A percentile compares a stretch with the other conserved stretches of the same genome.
phyloP scores from a whole-genome alignment of 768 basidiomycete genomes.

The Suillus occidentalis region DNA sequence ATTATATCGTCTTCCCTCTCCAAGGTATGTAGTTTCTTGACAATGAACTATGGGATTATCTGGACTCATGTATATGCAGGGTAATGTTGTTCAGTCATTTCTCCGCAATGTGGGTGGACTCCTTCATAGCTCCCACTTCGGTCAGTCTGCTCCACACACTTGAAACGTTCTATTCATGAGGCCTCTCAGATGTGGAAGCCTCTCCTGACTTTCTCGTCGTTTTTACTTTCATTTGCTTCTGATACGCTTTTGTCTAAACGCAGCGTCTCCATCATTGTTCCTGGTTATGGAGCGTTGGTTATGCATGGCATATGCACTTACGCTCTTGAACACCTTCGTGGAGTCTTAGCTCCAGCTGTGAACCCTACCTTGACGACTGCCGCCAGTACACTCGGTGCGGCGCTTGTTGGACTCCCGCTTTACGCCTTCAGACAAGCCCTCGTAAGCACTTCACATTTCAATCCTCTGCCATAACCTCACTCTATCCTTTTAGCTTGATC shows the following conservation, averaged over 20 bases:
- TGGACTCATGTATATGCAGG: conserved; percentile 36
- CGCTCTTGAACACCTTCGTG: conserved; percentile 62
- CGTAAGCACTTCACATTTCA: conserved; percentile 38
- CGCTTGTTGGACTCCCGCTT: conserved; percentile 60
- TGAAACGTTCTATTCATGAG: conserved; percentile 8
- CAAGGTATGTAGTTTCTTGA: conserved; percentile 49
- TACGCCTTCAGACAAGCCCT: conserved; percentile 60
- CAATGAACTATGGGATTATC: not conserved
- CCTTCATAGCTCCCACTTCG: conserved; percentile 47
- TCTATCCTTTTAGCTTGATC: conserved; percentile 42
- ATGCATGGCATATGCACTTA: conserved; percentile 60
- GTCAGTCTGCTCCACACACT: conserved; percentile 33
- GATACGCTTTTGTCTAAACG: conserved; percentile 48
- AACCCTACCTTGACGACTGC: conserved; percentile 57
- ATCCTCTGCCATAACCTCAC: not conserved
- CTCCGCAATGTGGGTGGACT: conserved; percentile 63
- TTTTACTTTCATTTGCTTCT: conserved; percentile 55
- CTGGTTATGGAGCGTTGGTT: conserved; percentile 66
- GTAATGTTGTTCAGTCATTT: conserved; percentile 71
- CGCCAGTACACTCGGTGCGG: conserved; percentile 60
- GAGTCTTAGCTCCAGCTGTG: conserved; percentile 56
- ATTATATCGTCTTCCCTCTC: conserved; percentile 63
- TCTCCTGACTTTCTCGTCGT: conserved; percentile 44
- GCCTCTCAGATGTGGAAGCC: conserved; percentile 49
- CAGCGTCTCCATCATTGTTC: conserved; percentile 42